phyloP scores from a whole-genome alignment of 2,329 filamentous ascomycete species.

The Botryosphaeria agaves region DNA sequence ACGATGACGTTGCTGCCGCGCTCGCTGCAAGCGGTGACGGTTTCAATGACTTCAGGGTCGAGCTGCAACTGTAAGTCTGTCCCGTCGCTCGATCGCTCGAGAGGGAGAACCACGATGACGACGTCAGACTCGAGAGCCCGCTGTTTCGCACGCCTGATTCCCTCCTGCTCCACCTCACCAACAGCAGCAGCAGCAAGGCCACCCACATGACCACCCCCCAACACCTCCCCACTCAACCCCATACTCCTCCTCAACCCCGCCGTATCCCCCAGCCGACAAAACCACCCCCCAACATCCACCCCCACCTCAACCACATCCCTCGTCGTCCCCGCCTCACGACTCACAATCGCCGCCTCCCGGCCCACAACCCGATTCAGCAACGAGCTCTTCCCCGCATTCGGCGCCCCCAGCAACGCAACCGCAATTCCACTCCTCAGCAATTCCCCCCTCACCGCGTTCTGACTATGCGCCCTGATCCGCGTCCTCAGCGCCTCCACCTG shows the following conservation, averaged over 20 bases:
- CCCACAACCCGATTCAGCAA: constrained; percentile 81
- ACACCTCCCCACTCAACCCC: constrained; percentile 6
- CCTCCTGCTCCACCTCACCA: constrained; percentile 69
- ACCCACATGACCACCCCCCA: neutral
- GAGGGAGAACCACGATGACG: constrained; percentile 61
- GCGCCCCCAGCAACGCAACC: constrained; percentile 74
- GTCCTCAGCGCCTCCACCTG: constrained; percentile 45
- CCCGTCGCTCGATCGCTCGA: constrained; percentile 35
- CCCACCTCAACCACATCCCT: constrained; percentile 85
- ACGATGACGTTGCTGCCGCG: constrained; percentile 37
- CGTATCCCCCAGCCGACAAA: constrained; percentile 90
- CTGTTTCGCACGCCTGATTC: constrained; percentile 70
- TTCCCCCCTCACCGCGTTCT: constrained; percentile 67
- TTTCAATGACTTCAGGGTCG: constrained; percentile 39
- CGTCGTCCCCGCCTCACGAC: constrained; percentile 81
- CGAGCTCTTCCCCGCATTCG: constrained; percentile 91
- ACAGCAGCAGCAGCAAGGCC: constrained; percentile 23
- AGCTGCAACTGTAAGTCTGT: constrained; percentile 8
- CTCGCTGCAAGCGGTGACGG: constrained; percentile 31
- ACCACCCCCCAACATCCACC: constrained; percentile 75
- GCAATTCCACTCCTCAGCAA: constrained; percentile 71
- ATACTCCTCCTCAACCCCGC: constrained; percentile 55
- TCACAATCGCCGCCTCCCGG: constrained; percentile 88
- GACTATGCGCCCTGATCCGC: constrained; percentile 51
- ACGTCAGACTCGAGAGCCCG: constrained; percentile 74